These are phyloP conservation scores for Tricholoma sp. DNA, from an alignment of 768 basidiomycete species.

Conservation along the genomic window DNA sequence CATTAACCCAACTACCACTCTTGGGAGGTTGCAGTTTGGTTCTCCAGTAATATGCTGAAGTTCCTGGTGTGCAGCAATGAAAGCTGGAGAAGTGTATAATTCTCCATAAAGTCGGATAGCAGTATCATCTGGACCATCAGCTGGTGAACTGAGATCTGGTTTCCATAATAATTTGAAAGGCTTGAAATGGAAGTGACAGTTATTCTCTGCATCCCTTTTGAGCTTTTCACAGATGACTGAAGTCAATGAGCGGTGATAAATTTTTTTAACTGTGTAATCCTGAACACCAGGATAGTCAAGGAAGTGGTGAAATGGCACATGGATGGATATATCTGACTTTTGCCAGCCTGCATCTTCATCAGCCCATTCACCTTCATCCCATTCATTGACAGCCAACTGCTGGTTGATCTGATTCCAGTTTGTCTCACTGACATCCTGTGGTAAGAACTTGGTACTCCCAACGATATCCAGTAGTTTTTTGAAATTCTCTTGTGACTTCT, in stretches of 20 bases:
- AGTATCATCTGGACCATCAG: too few relatives aligned
- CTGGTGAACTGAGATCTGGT: too few relatives aligned
- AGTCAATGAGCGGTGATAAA: too few relatives aligned
- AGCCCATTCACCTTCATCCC: too few relatives aligned
- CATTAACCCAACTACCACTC: conserved; percentile 17
- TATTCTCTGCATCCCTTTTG: too few relatives aligned
- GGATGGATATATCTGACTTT: not conserved
- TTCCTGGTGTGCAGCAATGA: conserved; percentile 6
- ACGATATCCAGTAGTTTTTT: not conserved
- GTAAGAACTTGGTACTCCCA: not conserved
- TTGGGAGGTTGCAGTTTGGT: conserved; percentile 10
- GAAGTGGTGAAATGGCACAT: conserved; percentile 14
- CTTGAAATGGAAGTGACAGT: too few relatives aligned
- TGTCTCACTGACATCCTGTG: not conserved
- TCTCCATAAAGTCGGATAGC: conserved; percentile 11
- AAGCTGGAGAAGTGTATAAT: conserved; percentile 14
- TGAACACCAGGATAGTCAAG: conserved; percentile 9
- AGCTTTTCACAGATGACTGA: too few relatives aligned
- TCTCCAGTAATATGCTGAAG: conserved; percentile 2
- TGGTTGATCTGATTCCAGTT: not conserved
- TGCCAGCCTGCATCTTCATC: too few relatives aligned
- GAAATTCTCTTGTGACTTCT: too few relatives aligned
- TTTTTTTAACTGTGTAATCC: too few relatives aligned
- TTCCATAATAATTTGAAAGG: too few relatives aligned
- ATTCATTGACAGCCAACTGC: too few relatives aligned